Percentiles rank a stretch among this genome's conserved stretches.
These are phyloP conservation scores for Calocera cornea DNA, from an alignment of 768 basidiomycete species.

Conservation along the genomic window DNA sequence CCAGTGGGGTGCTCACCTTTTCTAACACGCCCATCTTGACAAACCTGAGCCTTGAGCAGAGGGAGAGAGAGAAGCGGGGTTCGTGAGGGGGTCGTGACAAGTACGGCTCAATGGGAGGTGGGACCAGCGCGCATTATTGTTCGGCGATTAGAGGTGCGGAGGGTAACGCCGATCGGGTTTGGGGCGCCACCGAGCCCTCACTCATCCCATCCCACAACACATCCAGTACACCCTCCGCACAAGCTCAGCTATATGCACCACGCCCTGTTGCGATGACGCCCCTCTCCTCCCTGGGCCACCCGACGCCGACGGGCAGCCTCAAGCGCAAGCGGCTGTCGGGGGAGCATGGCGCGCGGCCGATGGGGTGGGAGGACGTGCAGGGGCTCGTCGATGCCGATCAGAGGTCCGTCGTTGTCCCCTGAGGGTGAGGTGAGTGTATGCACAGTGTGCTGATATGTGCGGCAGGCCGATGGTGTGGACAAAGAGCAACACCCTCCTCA, in stretches of 20 bases:
- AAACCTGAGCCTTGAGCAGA: too few species aligned
- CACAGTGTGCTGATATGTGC: neutral
- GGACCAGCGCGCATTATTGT: neutral
- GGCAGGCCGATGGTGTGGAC: neutral
- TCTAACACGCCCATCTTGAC: conserved; percentile 76
- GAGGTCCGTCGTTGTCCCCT: too few species aligned
- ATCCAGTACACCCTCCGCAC: too few species aligned
- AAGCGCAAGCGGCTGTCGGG: neutral
- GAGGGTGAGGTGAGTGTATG: too few species aligned
- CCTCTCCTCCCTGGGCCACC: neutral
- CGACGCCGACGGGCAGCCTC: neutral
- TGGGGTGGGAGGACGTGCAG: neutral
- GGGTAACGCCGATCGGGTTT: too few species aligned
- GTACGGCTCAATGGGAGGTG: neutral
- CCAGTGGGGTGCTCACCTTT: conserved; percentile 41
- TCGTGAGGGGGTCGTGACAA: neutral
- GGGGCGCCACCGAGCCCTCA: too few species aligned
- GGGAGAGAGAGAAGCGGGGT: too few species aligned
- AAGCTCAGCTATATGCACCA: too few species aligned
- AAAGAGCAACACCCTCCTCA: neutral
- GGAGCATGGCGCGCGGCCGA: neutral
- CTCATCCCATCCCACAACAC: too few species aligned
- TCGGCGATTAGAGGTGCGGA: neutral
- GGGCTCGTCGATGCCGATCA: neutral
- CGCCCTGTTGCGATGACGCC: too few species aligned